Base-by-base conservation (phyloP, 2,329 filamentous ascomycete species). In the Parastagonospora nodorum region DNA sequence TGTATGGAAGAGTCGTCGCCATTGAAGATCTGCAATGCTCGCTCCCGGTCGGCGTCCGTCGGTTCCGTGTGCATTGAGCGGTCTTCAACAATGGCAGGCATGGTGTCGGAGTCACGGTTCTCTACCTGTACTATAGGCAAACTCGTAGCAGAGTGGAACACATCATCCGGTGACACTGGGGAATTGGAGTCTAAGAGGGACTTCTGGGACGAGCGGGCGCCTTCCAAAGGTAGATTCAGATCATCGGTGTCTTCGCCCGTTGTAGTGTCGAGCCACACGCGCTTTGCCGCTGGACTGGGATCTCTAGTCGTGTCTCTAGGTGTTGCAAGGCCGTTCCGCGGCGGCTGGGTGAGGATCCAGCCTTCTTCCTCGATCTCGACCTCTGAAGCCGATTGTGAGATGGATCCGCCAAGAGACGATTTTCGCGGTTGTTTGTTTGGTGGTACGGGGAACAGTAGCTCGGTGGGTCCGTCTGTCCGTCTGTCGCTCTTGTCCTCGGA, bases 21-120 rank as follows among this genome's bases (percentile, higher is more conserved):
- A 49, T 93, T 88, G 69, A 85, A 97, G 35, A 99, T 91, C 66
- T 86, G 87, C 61, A 87, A 83, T 1, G 93, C 94, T 69, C 89
- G 90, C 60, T 88, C 84, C 15, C 83, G 81, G 62, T 96, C 92
- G 50, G 89, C 86, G 32, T 86, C 83, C 1, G 84, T 77, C 4
- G 80, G 77, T 82, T 75, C 71, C 37, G 67, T 59, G 16, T 61
- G 61, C 35, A 55, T 52, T 2, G 63, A 54, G 38, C 55, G 60
- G 49, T 63, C 63, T 36, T 75, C 72, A 50, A 75, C 59, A 53
- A 73, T 60, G 46, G 73, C 56, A 27, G 68, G 64, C 69, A 73
- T 71, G 38, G 63, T 31, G 62, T 71, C 53, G 9, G 75, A 70
- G 27, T 77, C 74, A 41, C 74, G 77, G 36, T 72, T 77, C 28